Evolutionary conservation across 371 early-diverging fungal genomes (phyloP), one percentile per base, ranked within the genome.

Genomic region (Dichotomocladium elegans): DNA sequence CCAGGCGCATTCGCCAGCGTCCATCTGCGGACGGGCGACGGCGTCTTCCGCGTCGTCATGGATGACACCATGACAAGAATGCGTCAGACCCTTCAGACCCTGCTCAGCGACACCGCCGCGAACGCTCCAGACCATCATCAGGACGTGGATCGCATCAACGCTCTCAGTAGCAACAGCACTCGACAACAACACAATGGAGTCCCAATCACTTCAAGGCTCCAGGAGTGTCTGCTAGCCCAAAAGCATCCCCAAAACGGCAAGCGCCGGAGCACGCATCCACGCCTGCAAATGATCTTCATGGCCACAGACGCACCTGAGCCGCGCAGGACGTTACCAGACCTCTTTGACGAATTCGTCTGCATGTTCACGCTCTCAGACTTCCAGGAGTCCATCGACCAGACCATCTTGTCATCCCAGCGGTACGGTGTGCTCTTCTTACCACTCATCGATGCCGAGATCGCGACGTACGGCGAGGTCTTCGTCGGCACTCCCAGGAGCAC

Each of bases 281-380:
- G 61, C 37, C 47, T 66, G 24, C 74, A 67, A 0, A 60, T 81
- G 45, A 65, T 80, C 24, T 82, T 70, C 31, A 73, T 82, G 73
- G 79, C 82, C 4, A 82, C 82, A 0, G 82, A 82, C 62, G 70
- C 80, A 9, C 66, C 60, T 17, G 60, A 70, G 27, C 82, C 82
- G 22, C 75, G 82, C 22, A 33, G 53, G 0, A 54, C 71, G 1
- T 47, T 82, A 4, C 56, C 60, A 6, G 54, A 57, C 0, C 60
- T 74, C 8, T 65, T 72, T 55, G 60, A 67, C 3, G 72, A 75
- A 27, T 80, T 72, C 49, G 71, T 72, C 1, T 82, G 82, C 48
- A 57, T 77, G 4, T 75, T 82, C 52, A 75, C 79, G 12, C 54
- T 82, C 3, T 62, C 73, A 17, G 82, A 82, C 49, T 80, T 82